Conservation (phyloP, 2,329 filamentous ascomycete species). For the Penicillium frequentans region DNA sequence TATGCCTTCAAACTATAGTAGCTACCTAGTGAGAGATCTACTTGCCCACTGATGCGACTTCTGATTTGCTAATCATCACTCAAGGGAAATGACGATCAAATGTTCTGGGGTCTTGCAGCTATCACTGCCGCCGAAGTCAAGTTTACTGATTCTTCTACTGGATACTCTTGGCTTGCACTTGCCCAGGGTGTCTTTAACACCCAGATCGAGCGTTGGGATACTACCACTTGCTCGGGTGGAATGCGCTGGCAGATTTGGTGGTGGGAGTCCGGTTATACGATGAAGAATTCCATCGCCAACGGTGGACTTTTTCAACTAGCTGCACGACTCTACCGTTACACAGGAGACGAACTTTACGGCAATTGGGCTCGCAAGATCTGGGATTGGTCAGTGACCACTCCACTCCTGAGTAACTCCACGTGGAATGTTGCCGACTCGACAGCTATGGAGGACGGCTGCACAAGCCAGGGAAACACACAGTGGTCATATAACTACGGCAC, state of each 20-base stretch:
- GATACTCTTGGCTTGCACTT: conserved; percentile 63
- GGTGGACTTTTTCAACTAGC: conserved; percentile 54
- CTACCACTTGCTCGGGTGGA: conserved; percentile 65
- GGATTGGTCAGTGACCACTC: conserved; percentile 40
- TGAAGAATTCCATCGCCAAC: conserved; percentile 56
- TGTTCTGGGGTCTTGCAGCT: conserved; percentile 4
- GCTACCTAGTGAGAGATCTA: conserved; percentile 13
- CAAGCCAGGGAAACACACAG: conserved; percentile 4
- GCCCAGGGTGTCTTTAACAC: conserved; percentile 76
- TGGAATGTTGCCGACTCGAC: conserved; percentile 54
- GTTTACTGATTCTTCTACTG: conserved; percentile 15
- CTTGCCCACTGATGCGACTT: not conserved
- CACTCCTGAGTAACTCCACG: conserved; percentile 41
- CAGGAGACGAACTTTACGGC: conserved; percentile 39
- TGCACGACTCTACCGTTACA: conserved; percentile 41
- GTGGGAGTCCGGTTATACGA: conserved; percentile 52
- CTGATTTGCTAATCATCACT: no score
- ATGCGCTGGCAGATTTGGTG: conserved; percentile 77
- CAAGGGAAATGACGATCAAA: conserved; percentile 9
- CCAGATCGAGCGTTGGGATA: conserved; percentile 68
- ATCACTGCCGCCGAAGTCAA: conserved; percentile 4
- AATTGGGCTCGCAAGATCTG: conserved; percentile 38
- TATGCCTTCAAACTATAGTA: conserved; percentile 60
- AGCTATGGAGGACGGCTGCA: conserved; percentile 49
- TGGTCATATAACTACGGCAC: conserved; percentile 3